Conservation (phyloP, 805 yeast species). For the Tetrapisispora fleetii region DNA sequence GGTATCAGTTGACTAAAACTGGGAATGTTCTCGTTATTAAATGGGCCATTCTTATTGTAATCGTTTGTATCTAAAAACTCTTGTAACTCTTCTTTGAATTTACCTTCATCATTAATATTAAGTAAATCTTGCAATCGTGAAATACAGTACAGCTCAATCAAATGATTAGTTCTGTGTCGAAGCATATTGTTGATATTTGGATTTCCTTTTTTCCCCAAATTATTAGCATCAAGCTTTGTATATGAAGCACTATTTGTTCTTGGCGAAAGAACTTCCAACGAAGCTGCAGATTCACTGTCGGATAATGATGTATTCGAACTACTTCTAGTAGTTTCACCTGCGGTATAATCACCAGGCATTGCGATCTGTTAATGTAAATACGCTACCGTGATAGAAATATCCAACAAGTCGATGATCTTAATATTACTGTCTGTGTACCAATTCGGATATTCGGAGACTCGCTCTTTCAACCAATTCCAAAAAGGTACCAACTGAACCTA, state of each 20-base stretch:
- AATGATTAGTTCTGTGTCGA: conserved; percentile 43
- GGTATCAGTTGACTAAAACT: background rate
- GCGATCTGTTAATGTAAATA: background rate
- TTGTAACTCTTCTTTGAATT: conserved; percentile 32
- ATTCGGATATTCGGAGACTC: no score
- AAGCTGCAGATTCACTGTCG: background rate
- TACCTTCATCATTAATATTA: conserved; percentile 32
- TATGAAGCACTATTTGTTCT: background rate
- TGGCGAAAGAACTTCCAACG: background rate
- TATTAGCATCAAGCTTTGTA: background rate
- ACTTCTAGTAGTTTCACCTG: background rate
- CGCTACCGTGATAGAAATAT: no score
- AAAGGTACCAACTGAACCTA: no score
- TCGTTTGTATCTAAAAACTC: conserved; percentile 45
- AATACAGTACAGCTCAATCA: conserved; percentile 53
- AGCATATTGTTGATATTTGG: conserved; percentile 29
- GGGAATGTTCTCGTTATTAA: conserved; percentile 28
- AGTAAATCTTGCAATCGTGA: conserved; percentile 40
- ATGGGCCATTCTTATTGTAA: conserved; percentile 36
- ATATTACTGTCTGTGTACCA: no score
- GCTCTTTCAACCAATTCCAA: no score
- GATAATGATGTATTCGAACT: background rate
- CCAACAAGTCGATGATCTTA: no score
- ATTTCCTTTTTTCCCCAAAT: background rate
- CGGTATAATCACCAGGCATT: background rate